These are phyloP conservation scores for Corchorus capsularis DNA, from an alignment of 345 rosid genomes.

Conservation along the genomic window DNA sequence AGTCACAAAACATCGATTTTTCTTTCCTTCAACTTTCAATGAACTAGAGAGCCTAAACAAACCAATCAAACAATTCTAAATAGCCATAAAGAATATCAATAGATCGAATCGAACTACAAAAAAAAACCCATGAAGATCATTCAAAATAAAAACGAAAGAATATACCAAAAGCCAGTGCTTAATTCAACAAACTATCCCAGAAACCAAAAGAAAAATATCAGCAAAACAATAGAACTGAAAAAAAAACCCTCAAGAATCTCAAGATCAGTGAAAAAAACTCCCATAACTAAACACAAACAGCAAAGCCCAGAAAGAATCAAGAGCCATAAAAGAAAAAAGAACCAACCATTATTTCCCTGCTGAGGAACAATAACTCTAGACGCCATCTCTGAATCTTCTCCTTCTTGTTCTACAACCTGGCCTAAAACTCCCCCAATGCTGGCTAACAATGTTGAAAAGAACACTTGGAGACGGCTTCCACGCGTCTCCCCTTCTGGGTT, in stretches of 20 bases:
- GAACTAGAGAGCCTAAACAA: not conserved
- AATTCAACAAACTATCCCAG: not conserved
- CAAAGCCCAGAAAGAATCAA: slow-evolving; percentile 6
- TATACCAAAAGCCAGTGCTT: not conserved
- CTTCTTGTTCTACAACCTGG: slow-evolving; percentile 33
- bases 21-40: not conserved
- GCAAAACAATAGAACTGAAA: not conserved
- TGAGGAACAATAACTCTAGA: slow-evolving; percentile 41
- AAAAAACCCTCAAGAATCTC: not conserved
- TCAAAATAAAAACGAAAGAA: not conserved
- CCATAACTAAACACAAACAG: not conserved
- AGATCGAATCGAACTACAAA: not conserved
- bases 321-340: not conserved
- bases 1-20: not conserved
- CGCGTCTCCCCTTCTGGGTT: slow-evolving; percentile 48
- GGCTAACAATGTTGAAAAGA: slow-evolving; percentile 55
- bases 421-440: slow-evolving; percentile 60
- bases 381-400: slow-evolving; percentile 42
- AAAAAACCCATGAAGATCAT: not conserved
- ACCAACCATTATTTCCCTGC: slow-evolving; percentile 40
- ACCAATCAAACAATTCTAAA: not conserved
- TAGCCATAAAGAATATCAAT: not conserved
- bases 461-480: slow-evolving; percentile 63
- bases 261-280: not conserved
- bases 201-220: not conserved